These are phyloP conservation scores for Pleurotus eryngii DNA, from an alignment of 768 basidiomycete species.

Conservation along the genomic window DNA sequence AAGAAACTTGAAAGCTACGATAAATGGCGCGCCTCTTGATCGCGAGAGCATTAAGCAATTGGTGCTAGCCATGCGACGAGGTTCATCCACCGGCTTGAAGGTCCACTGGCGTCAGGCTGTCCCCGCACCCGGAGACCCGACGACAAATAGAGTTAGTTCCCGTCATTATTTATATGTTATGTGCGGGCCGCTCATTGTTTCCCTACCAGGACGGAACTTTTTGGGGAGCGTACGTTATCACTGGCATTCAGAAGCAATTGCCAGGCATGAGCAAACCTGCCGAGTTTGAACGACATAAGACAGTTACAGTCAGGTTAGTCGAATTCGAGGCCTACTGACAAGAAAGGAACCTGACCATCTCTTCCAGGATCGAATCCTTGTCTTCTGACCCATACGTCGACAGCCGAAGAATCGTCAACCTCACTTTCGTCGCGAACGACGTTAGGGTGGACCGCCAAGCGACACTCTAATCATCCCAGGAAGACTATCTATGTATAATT, in stretches of 20 bases:
- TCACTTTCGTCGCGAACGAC: conserved; percentile 50
- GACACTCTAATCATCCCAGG: background rate
- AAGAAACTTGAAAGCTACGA: conserved; percentile 30
- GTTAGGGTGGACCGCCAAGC: conserved; percentile 25
- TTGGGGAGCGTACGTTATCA: conserved; percentile 48
- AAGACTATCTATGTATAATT: background rate
- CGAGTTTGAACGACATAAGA: conserved; percentile 47
- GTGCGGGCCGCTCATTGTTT: conserved; percentile 4
- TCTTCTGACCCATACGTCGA: conserved; percentile 31
- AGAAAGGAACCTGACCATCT: background rate
- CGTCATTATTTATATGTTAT: background rate
- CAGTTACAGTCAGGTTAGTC: conserved; percentile 47
- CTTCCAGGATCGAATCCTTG: conserved; percentile 39
- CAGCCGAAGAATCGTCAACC: conserved; percentile 45
- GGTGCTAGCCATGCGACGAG: conserved; percentile 39
- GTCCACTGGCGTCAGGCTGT: conserved; percentile 48
- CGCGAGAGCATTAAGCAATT: conserved; percentile 37
- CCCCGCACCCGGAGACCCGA: conserved; percentile 38
- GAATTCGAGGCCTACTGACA: background rate
- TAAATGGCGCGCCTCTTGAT: conserved; percentile 42
- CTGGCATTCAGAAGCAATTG: conserved; percentile 39
- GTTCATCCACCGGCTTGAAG: conserved; percentile 34
- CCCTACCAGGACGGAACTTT: conserved; percentile 41
- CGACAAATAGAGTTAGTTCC: conserved; percentile 38
- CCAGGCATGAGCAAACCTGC: conserved; percentile 29